Evolutionary conservation across 768 basidiomycete species (phyloP), one percentile per base, ranked within the genome.

Genomic region (Rhodotorula toruloides): DNA sequence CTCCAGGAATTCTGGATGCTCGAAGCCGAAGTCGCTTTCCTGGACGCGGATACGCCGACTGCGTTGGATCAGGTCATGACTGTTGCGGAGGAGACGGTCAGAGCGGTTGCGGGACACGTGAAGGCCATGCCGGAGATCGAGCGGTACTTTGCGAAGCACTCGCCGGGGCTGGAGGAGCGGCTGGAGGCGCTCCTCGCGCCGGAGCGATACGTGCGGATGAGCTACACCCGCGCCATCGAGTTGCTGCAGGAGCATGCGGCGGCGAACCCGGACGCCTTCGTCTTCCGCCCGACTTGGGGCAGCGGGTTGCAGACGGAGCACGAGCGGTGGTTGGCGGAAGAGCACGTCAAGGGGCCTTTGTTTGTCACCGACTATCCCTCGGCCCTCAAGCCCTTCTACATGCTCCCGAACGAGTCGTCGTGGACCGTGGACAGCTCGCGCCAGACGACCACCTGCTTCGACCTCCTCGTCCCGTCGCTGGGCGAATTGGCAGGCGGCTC

Each of bases 1-100:
- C 83, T 99, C 19, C 86, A 90, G 56, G 96, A 99, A 77, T 99
- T 99, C 77, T 97, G 91, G 89, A 99, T 99, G 96, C 84, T 97
- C 59, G 96, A 99, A 79, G 93, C 90, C 0, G 96, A 99, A 76
- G 87, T 90, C 83, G 85, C 85, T 0, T 88, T 85, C 58, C 42
- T 75, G n/a, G 58, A 57, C 29, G 53, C 63, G 0, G 34, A 53
- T 39, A 21, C 40, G 5, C 37, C 52, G 29, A 71, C 73, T 31
- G 76, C 76, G 13, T 76, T 87, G 8, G 79, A 79, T 5, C 80
- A 82, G 47, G 76, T 88, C 25, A 84, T 86, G 76, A 73, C 77
- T 49, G 78, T 86, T 31, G 82, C 84, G 5, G 87, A 89, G 75
- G 80, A 77, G 27, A 81, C 78, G 58, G 81, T 83, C 68, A 84